Base-by-base conservation (phyloP, 2,329 filamentous ascomycete genomes). In the Fusarium brevicatenulatum region DNA sequence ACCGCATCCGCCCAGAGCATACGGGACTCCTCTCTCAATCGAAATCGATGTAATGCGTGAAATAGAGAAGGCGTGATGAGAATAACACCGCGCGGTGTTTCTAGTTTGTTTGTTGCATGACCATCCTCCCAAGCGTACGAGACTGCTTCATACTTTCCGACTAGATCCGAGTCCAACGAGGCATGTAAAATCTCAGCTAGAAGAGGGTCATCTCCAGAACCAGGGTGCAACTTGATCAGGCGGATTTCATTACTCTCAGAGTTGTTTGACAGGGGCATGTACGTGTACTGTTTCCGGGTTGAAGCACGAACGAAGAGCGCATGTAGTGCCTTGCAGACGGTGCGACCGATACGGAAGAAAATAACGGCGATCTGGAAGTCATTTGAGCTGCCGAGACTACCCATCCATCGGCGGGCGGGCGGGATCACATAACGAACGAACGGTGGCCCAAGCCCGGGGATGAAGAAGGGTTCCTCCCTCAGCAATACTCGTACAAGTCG, bases 11-110 rank as follows among this genome's bases (percentile, higher is more conserved):
- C 50, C 50, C 50, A 53, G 1, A 53, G 23, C 0, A 53, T 1
- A 2, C 50, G 50, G 0, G 50, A 1, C 0, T 53, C 34, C 0
- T n/a, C 9, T 39, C 13, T 53, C 0, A 7, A 9, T 5, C 50
- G 32, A 28, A 39, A 53, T 18, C 34, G 34, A 28, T 53, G 23
- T 0, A 53, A 2, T 28, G 50, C 50, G 7, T 53, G 5, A 18
- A n/a, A 53, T 15, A 53, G 23, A 7, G 50, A 53, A 9, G 23
- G 50, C 10, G 50, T 53, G 10, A 53, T 53, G 2, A 53, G 23
- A 18, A 53, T 5, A 12, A 3, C 4, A 28, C 50, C 50, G 12
- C 13, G 50, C 15, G 0, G 4, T 39, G 50, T 53, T 39, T 37
- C 23, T 4, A 39, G 7, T 18, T 53, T 53, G 2, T 21, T 21